Base-by-base conservation (phyloP, 108 stramenopile species). In the Skeletonema menzelii region DNA sequence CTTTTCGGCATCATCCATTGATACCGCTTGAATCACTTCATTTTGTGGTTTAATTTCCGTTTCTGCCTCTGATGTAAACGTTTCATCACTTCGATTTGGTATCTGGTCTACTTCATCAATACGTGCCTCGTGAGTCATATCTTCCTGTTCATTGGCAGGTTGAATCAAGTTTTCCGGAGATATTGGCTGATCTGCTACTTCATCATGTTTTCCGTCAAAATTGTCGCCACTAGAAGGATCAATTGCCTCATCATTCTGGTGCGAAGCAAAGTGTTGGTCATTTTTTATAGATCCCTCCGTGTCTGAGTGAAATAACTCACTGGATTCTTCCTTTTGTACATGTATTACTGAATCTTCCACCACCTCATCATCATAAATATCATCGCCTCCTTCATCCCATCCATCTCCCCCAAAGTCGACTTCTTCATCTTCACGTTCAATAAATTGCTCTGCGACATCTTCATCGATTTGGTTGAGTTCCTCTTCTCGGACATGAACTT, bases 371-470 rank as follows among this genome's bases (percentile, higher is more conserved):
- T 56, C 56, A 4, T 46, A 71, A 53, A 70, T n/a, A 44, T 70
- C 74, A 40, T 72, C 76, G 7, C 73, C 65, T 6, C 60, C 77
- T 37, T 74, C 77, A n/a, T 69, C 73, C 73, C 70, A 76, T 31
- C 75, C 75, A 59, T 27, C 53, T 46, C 37, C 55, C 35, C 42
- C 66, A 31, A 67, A 60, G 11, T 46, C 59, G 24, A 53, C 22
- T 53, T 53, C 49, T 53, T 53, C 49, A 53, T 53, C 49, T 24
- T 53, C 49, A 7, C 22, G 49, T 22, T 53, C 49, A 24, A 22
- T 53, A 8, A 53, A 53, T 53, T 53, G 49, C 14, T 71, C 63
- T 22, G 59, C 7, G 1, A 30, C 17, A 31, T 68, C 20, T 8
- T 62, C 67, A 19, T 42, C 17, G n/a, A 13, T 3, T n/a, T 15